Evolutionary conservation across 192 early-diverging fungal genomes (phyloP), one percentile per base, ranked within the genome.

Genomic region (Phlyctochytrium arcticum): DNA sequence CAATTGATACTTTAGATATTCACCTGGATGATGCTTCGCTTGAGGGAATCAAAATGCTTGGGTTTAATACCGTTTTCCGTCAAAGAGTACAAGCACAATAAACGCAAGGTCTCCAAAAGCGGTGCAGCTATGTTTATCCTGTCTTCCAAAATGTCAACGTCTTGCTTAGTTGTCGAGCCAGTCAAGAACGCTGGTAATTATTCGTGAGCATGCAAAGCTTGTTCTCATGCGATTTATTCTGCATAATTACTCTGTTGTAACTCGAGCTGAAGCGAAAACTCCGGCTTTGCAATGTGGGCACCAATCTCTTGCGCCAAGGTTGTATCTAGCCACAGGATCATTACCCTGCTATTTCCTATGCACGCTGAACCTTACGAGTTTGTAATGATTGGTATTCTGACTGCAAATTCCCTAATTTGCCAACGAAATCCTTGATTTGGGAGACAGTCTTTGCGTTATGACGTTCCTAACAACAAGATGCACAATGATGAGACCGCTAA

Each of bases 341-440:
- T n/a, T n/a, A n/a, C n/a, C n/a, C n/a, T n/a, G n/a, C n/a, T n/a
- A n/a, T n/a, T n/a, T n/a, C n/a, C n/a, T n/a, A n/a, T 70, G 39
- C 36, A 33, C 35, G 17, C 36, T 10, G 34, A 48, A 33, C 65
- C 69, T 67, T 82, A 91, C 91, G 89, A 31, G 86, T 81, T 35
- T 80, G 73, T 24, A 97, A 78, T 10, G 89, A 89, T 67, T 94
- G 90, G 71, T 92, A 90, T 68, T 97, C 92, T 23, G 86, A 77
- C 62, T 93, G 89, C 50, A 98, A 70, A 23, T 81, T 83, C 27
- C 88, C 86, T 42, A 98, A 73, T 72, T 88, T 89, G 12, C 87
- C 90, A 32, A 93, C 89, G 83, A 98, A 98, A 58, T 93, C 85
- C 51, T 95, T 89, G 62, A 98, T 87, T 67, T 98, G 87, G 21